phyloP scores from a whole-genome alignment of 352 stramenopile genomes.

The Phytophthora megakarya region DNA sequence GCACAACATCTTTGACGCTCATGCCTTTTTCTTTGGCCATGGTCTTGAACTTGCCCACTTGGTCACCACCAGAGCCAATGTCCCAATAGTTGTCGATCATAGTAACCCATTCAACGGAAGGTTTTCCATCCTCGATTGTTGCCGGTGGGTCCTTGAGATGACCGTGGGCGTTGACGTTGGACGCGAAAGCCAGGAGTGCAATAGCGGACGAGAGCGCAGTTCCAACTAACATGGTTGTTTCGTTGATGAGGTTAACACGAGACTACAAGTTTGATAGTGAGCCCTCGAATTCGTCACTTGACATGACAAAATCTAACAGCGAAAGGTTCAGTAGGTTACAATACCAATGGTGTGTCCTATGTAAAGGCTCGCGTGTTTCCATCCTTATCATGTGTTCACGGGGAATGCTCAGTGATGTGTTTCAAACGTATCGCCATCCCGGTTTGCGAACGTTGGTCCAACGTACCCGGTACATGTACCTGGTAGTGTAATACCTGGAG shows the following conservation, averaged over 20 bases:
- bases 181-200: conserved; percentile 12
- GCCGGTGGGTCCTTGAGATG: conserved; percentile 28
- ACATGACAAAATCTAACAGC: neutral
- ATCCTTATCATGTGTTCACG: neutral
- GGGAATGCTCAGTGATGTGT: neutral
- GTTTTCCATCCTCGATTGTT: conserved; percentile 14
- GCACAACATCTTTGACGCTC: conserved; percentile 37
- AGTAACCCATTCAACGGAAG: conserved; percentile 20
- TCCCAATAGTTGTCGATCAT: conserved; percentile 39
- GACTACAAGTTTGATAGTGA: conserved; percentile 13
- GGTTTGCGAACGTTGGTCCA: neutral
- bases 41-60: conserved; percentile 35
- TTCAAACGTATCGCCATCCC: neutral
- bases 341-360: neutral
- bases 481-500: too few relatives aligned
- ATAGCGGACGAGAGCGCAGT: conserved; percentile 11
- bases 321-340: too few relatives aligned
- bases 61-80: conserved; percentile 33
- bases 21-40: conserved; percentile 39
- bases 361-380: neutral
- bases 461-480: too few relatives aligned
- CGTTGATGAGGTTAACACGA: neutral
- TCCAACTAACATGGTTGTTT: neutral
- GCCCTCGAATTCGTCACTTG: too few relatives aligned
- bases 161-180: conserved; percentile 20